Conservation (phyloP, 208 protist genomes). For the Leishmania aethiopica region DNA sequence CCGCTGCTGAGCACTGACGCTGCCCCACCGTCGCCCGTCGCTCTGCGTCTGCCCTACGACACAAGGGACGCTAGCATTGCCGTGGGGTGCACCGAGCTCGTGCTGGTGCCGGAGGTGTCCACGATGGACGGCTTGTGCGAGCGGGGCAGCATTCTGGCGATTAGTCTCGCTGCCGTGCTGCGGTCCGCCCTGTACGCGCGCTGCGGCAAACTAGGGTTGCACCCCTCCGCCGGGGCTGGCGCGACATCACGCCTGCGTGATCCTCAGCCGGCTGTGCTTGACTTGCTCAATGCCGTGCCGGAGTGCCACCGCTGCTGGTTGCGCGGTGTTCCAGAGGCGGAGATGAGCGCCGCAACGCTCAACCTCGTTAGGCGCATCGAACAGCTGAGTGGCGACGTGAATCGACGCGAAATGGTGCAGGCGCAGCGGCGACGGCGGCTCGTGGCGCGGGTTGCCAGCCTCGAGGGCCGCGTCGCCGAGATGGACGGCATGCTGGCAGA, state of each 20-base stretch:
- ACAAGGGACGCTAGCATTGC: constrained; percentile 53
- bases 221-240: not conserved
- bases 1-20: constrained; percentile 41
- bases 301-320: constrained; percentile 37
- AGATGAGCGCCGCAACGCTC: constrained; percentile 17
- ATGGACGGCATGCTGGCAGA: constrained; percentile 13
- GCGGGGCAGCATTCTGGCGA: constrained; percentile 21
- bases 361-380: constrained; percentile 18
- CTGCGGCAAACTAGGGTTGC: constrained; percentile 24
- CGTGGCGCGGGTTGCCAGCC: constrained; percentile 20
- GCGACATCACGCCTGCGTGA: not conserved
- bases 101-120: constrained; percentile 55
- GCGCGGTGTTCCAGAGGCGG: constrained; percentile 22
- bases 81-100: constrained; percentile 55
- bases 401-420: constrained; percentile 32
- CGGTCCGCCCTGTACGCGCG: constrained; percentile 47
- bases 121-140: not conserved
- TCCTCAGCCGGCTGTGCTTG: constrained; percentile 5
- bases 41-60: constrained; percentile 71
- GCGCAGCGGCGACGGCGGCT: constrained; percentile 35
- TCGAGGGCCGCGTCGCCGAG: constrained; percentile 29
- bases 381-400: not conserved
- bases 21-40: constrained; percentile 52
- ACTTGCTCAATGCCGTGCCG: constrained; percentile 34
- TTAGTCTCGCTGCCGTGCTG: constrained; percentile 41